Conservation (phyloP, 2,329 filamentous ascomycete species). For the Phaeoacremonium minimum region DNA sequence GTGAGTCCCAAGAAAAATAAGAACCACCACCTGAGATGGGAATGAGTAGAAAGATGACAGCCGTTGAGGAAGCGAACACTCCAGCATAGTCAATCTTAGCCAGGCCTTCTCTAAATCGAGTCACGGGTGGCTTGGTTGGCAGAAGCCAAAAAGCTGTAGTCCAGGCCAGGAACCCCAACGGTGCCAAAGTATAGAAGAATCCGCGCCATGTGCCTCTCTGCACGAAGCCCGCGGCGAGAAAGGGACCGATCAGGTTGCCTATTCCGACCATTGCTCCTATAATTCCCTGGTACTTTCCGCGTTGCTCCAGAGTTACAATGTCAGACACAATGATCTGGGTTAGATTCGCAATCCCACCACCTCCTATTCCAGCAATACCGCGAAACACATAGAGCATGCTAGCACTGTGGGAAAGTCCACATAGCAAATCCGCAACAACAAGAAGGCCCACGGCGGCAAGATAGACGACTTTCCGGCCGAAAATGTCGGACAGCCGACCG, state of each 20-base stretch:
- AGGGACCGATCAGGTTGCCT: constrained; percentile 35
- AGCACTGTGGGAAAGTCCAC: constrained; percentile 49
- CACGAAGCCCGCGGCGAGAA: constrained; percentile 32
- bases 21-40: constrained; percentile 58
- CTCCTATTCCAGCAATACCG: constrained; percentile 55
- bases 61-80: constrained; percentile 46
- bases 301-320: constrained; percentile 51
- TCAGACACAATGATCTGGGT: constrained; percentile 60
- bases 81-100: constrained; percentile 56
- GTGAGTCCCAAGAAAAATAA: constrained; percentile 51
- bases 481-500: constrained; percentile 57
- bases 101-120: constrained; percentile 39
- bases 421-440: constrained; percentile 52
- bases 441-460: constrained; percentile 48
- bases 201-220: constrained; percentile 31
- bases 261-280: constrained; percentile 32
- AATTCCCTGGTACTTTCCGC: constrained; percentile 49
- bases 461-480: constrained; percentile 57
- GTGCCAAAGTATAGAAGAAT: constrained; percentile 42
- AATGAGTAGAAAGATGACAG: constrained; percentile 56
- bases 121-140: constrained; percentile 45
- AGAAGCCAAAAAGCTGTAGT: constrained; percentile 41
- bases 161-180: constrained; percentile 39
- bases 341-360: constrained; percentile 54
- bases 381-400: constrained; percentile 59